phyloP scores from a whole-genome alignment of 306 rosid genomes.

The Cucurbita moschata region DNA sequence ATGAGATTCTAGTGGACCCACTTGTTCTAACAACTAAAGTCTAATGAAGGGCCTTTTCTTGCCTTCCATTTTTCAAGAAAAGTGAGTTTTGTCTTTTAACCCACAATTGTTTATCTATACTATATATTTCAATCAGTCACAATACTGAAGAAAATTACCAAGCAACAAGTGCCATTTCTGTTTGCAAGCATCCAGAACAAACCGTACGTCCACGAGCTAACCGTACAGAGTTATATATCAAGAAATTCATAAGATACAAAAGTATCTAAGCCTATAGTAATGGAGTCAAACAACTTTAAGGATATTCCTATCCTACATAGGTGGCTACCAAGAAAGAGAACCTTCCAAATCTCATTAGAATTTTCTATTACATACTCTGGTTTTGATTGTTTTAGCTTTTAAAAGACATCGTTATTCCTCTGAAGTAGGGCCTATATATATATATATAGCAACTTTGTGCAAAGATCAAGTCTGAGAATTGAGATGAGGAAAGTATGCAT shows the following conservation, averaged over 20 bases:
- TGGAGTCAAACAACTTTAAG: not conserved
- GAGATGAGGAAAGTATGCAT: not conserved
- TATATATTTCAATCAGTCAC: not conserved
- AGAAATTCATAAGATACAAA: not conserved
- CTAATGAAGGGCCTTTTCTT: not conserved
- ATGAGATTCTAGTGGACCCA: not conserved
- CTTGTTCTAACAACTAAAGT: not conserved
- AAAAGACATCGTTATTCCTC: not conserved
- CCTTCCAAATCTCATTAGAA: not conserved
- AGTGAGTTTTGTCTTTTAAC: not conserved
- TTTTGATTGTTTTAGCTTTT: not conserved
- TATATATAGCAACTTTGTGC: not conserved
- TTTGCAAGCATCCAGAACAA: not conserved
- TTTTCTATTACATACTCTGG: not conserved
- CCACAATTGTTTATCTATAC: not conserved
- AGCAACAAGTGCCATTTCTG: not conserved
- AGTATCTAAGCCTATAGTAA: not conserved
- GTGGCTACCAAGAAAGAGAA: not conserved
- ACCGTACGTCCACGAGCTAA: not conserved
- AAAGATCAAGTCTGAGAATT: not conserved
- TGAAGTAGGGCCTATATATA: not conserved
- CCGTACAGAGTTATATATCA: not conserved
- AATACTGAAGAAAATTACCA: not conserved
- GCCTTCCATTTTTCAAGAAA: not conserved
- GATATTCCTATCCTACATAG: not conserved